A percentile compares a stretch with the other conserved stretches of the same genome.
phyloP scores from a whole-genome alignment of 2,329 filamentous ascomycete genomes.

The Pezicula neosporulosa region DNA sequence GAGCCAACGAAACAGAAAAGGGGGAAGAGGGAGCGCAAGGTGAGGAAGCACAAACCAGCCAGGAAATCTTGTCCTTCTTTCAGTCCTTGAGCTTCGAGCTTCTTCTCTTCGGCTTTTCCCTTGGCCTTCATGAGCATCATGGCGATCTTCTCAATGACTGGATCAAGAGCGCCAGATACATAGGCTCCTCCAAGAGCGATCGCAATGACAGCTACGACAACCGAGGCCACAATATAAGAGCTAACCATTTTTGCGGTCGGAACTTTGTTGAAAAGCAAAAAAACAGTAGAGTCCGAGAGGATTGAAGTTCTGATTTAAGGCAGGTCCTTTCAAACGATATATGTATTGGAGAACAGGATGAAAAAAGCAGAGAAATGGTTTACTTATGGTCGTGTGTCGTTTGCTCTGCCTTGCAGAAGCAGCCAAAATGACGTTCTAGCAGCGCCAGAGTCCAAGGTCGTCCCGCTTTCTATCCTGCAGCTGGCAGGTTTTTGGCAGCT shows the following conservation, averaged over 20 bases:
- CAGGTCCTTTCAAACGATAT: too few species aligned
- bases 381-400: background rate
- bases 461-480: background rate
- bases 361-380: background rate
- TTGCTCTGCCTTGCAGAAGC: background rate
- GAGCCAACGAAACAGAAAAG: background rate
- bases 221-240: constrained; percentile 24
- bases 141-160: constrained; percentile 33
- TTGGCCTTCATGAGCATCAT: constrained; percentile 37
- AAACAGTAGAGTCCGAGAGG: background rate
- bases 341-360: background rate
- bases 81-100: constrained; percentile 34
- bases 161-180: constrained; percentile 33
- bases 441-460: background rate
- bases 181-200: constrained; percentile 32
- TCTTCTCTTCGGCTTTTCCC: constrained; percentile 36
- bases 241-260: constrained; percentile 12
- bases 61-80: constrained; percentile 36
- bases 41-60: constrained; percentile 23
- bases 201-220: constrained; percentile 27
- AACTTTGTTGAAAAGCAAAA: background rate
- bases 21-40: too few species aligned
- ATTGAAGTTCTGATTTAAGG: background rate
- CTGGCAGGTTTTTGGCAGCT: background rate
- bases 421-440: background rate